Base-by-base conservation (phyloP, 2,329 filamentous ascomycete genomes). In the Pestalotiopsis sp. region DNA sequence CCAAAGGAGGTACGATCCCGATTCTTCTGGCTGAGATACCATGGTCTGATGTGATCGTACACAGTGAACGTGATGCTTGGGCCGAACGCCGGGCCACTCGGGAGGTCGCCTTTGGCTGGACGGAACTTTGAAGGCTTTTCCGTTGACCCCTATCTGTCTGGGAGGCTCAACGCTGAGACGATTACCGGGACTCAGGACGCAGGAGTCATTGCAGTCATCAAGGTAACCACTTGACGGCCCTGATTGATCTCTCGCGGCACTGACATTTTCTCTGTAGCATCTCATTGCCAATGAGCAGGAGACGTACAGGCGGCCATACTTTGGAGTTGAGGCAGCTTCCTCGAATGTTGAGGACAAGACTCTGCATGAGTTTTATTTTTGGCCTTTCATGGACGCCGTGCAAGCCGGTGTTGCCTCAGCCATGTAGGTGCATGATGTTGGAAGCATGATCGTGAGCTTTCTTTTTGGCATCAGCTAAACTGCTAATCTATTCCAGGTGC, bases 141-240 rank as follows among this genome's bases (percentile, higher is more conserved):
- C 1, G 89, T 90, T 6, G 91, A 93, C 73, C 91, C 92, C 1
- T 91, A 91, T 63, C 83, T 94, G 38, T 90, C 92, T 1, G 93
- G 93, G 23, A 85, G 89, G 69, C 83, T 92, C 68, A 91, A 92
- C 69, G 87, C 87, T n/a, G 87, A 93, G 74, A 92, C 91, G 1
- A 88, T 95, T 73, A 85, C 87, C 71, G 93, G 92, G 38, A 92
- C 94, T 66, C 93, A 96, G 77, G 88, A 91, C 74, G 90, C 90
- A 3, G 93, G 93, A 73, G 90, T 95, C 49, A 92, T 97, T 77
- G 92, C 93, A 68, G 93, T 90, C 82, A 90, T 84, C 84, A 95
- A 87, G 78, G 83, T 83, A 49, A n/a, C 14, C 38, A 66, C 6
- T 0, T 41, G 20, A 36, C 3, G 13, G 56, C 13, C 52, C 3